Conservation (phyloP, 129 eudicot genomes). For the Helichrysum umbraculigerum region DNA sequence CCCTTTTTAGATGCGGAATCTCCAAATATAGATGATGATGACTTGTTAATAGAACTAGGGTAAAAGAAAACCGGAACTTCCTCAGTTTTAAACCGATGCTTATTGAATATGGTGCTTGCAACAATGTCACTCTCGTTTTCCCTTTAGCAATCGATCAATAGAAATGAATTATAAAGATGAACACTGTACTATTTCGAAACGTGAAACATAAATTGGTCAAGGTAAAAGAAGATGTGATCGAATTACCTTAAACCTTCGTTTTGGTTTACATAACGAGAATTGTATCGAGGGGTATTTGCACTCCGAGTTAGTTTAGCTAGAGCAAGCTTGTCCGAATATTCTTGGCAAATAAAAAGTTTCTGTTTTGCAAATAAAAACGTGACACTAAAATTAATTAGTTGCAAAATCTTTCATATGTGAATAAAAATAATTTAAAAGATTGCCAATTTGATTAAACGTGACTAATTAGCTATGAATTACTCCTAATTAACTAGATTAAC, state of each 20-base stretch:
- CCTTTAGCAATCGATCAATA: constrained; percentile 24
- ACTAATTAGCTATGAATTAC: no score
- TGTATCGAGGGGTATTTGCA: constrained; percentile 40
- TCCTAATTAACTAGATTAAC: no score
- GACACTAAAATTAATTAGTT: no score
- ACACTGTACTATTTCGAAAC: neutral
- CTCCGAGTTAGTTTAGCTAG: constrained; percentile 45
- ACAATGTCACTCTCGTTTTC: constrained; percentile 6
- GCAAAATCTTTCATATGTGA: no score
- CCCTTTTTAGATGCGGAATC: neutral
- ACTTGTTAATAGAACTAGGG: constrained; percentile 44
- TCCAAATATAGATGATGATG: neutral
- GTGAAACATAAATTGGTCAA: neutral
- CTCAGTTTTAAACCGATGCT: constrained; percentile 28
- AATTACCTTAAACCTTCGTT: neutral
- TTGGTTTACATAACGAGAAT: constrained; percentile 49
- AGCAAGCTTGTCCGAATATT: constrained; percentile 56
- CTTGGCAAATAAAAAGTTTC: constrained; percentile 54
- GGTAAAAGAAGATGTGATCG: neutral
- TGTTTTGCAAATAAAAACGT: constrained; percentile 1
- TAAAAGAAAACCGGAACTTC: constrained; percentile 50
- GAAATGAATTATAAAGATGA: neutral
- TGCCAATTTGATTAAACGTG: no score
- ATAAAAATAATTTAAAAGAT: no score
- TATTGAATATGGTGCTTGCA: constrained; percentile 1